These are phyloP conservation scores for Acer saccharum DNA, from an alignment of 345 rosid species.

Conservation along the genomic window DNA sequence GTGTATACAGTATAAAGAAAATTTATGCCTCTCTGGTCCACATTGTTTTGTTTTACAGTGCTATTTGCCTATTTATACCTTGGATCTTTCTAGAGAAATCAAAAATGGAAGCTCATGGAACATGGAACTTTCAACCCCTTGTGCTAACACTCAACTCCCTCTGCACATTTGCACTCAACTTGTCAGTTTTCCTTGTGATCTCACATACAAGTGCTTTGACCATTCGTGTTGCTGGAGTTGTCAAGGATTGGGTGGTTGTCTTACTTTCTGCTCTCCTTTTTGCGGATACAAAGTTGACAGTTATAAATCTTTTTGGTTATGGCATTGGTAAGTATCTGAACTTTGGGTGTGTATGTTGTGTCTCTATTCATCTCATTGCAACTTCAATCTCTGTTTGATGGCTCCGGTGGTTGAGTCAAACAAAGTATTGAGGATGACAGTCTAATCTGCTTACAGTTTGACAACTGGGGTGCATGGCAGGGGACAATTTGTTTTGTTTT, in stretches of 20 bases:
- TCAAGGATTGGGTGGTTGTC: conserved; percentile 99
- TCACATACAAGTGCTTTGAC: conserved; percentile 98
- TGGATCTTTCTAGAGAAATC: conserved; percentile 96
- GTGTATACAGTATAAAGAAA: background rate
- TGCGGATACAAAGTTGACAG: conserved; percentile 89
- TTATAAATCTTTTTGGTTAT: conserved; percentile 84
- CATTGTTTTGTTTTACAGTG: conserved; percentile 51
- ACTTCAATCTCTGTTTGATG: background rate
- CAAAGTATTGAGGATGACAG: background rate
- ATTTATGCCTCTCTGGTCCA: conserved; percentile 1
- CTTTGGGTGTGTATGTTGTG: background rate
- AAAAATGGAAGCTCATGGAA: conserved; percentile 77
- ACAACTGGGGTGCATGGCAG: background rate
- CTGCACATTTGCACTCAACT: conserved; percentile 95
- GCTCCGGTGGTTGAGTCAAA: background rate
- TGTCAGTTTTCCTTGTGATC: conserved; percentile 94
- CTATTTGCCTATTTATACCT: conserved; percentile 82
- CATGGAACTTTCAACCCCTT: conserved; percentile 69
- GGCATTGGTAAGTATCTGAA: conserved; percentile 64
- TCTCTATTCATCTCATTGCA: conserved; percentile 5
- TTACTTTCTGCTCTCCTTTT: conserved; percentile 86
- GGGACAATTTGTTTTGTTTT: background rate
- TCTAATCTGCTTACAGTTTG: background rate
- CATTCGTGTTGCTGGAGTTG: conserved; percentile 98
- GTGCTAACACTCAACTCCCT: conserved; percentile 77